Conservation (phyloP, 2,329 filamentous ascomycete species). For the Hymenoscyphus repandus region DNA sequence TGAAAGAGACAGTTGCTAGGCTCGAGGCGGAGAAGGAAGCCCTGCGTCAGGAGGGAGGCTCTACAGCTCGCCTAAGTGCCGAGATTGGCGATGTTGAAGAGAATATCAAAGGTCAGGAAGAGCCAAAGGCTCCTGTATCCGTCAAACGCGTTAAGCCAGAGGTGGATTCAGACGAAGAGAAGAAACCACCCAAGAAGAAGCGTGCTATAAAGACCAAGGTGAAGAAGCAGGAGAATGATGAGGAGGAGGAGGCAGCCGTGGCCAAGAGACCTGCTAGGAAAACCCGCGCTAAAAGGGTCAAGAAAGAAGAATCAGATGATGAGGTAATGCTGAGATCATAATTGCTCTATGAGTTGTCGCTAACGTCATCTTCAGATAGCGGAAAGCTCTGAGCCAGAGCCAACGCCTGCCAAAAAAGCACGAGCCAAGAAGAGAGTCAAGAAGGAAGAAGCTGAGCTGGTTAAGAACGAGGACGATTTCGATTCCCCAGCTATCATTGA, state of each 20-base stretch:
- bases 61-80: conserved; percentile 7
- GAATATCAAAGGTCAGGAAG: conserved; percentile 1
- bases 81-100: conserved; percentile 10
- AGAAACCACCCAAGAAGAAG: conserved; percentile 35
- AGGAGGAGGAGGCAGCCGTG: conserved; percentile 23
- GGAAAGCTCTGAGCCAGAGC: neutral
- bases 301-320: conserved; percentile 19
- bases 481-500: conserved; percentile 19
- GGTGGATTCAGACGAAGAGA: conserved; percentile 13
- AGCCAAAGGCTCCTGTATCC: neutral
- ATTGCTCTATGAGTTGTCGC: too few relatives aligned
- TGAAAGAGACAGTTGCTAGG: conserved; percentile 12
- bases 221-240: conserved; percentile 21
- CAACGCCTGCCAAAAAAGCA: conserved; percentile 22
- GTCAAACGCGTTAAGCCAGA: conserved; percentile 9
- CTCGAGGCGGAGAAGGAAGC: conserved; percentile 10
- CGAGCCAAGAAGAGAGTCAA: conserved; percentile 19
- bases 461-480: conserved; percentile 14
- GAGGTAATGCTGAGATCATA: neutral
- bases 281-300: conserved; percentile 32
- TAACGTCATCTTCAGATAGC: too few relatives aligned
- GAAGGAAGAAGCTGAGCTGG: conserved; percentile 8
- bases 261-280: conserved; percentile 18
- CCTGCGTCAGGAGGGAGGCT: neutral
- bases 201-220: conserved; percentile 29